These are phyloP conservation scores for Lipomyces yamadae DNA, from an alignment of 805 yeast species.

Conservation along the genomic window DNA sequence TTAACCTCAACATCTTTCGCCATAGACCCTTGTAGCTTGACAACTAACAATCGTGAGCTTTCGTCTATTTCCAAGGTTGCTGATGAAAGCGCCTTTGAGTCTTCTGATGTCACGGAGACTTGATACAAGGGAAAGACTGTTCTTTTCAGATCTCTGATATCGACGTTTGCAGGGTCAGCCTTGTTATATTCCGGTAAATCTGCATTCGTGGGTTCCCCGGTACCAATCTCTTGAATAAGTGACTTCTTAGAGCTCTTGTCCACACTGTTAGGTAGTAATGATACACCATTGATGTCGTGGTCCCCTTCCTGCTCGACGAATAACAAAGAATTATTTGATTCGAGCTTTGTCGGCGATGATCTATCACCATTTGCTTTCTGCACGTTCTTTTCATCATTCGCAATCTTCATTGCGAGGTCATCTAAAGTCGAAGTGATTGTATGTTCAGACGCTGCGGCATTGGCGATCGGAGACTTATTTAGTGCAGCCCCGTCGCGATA, in stretches of 20 bases:
- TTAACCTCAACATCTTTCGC: neutral
- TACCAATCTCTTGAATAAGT: constrained; percentile 15
- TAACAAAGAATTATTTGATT: neutral
- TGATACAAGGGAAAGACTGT: constrained; percentile 15
- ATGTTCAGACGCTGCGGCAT: neutral
- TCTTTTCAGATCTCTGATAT: constrained; percentile 12
- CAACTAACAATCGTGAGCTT: constrained; percentile 1
- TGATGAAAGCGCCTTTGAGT: constrained; percentile 8
- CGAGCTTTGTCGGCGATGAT: neutral
- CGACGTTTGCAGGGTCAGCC: neutral
- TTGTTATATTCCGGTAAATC: neutral
- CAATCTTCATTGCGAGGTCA: neutral
- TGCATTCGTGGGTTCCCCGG: neutral
- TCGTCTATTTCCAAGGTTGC: constrained; percentile 19
- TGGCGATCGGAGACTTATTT: neutral
- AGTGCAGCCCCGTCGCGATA: neutral
- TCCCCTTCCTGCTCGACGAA: neutral
- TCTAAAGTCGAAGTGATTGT: constrained; percentile 1
- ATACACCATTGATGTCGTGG: neutral
- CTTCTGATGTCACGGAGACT: neutral
- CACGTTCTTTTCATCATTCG: neutral
- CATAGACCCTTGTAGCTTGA: neutral
- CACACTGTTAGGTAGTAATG: neutral
- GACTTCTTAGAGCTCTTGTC: neutral
- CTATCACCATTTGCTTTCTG: neutral